Evolutionary conservation across 2,329 filamentous ascomycete genomes (phyloP).

Genomic region (Claviceps arundinis): DNA sequence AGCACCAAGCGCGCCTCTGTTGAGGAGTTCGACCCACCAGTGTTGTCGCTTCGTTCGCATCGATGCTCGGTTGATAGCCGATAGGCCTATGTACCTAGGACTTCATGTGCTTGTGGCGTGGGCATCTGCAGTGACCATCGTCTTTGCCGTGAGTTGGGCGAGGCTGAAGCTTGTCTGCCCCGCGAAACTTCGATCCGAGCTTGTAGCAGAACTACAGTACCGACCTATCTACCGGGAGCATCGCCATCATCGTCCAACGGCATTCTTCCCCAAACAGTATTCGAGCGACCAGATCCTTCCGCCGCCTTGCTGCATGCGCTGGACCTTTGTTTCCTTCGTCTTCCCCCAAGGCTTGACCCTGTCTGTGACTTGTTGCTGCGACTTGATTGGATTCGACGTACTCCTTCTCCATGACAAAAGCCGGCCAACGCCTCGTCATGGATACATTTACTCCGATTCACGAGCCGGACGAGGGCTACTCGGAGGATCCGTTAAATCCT

Average conservation of each 20-base stretch:
- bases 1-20: not conserved
- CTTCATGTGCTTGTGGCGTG: not conserved
- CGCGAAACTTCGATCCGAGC: not conserved
- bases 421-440: constrained; percentile 20
- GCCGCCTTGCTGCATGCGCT: not conserved
- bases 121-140: not conserved
- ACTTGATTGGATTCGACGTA: not conserved
- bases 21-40: not conserved
- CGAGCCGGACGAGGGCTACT: constrained; percentile 75
- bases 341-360: not conserved
- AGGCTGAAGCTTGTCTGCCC: not conserved
- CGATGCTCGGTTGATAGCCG: not conserved
- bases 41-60: not conserved
- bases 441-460: constrained; percentile 37
- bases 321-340: not conserved
- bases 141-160: not conserved
- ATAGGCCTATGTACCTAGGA: not conserved
- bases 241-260: not conserved
- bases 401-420: constrained; percentile 14
- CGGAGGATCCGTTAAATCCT: constrained; percentile 53
- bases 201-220: not conserved
- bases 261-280: not conserved
- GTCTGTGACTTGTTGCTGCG: not conserved
- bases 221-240: not conserved
- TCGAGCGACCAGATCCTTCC: not conserved